Evolutionary conservation across 148 eudicot genomes (phyloP).

Genomic region (Amaranthus palmeri): DNA sequence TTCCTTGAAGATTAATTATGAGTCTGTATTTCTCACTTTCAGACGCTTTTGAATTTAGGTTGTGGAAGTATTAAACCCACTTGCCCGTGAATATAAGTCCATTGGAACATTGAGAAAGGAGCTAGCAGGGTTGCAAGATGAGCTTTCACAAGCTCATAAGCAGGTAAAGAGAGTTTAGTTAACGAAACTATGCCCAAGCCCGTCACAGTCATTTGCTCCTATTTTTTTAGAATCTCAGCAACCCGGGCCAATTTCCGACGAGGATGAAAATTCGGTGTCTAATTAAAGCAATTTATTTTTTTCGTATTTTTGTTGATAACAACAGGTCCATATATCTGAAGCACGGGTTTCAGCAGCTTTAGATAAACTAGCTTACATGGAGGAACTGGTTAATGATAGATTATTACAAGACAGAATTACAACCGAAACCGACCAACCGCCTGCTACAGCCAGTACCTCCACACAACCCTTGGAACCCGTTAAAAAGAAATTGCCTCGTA

Average conservation of each 20-base stretch:
- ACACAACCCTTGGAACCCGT: constrained; percentile 29
- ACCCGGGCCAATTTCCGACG: neutral
- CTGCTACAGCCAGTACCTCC: constrained; percentile 57
- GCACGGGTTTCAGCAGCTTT: constrained; percentile 76
- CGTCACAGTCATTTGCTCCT: neutral
- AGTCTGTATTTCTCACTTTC: constrained; percentile 24
- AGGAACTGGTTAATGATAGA: constrained; percentile 76
- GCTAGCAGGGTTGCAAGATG: constrained; percentile 78
- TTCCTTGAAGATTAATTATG: neutral
- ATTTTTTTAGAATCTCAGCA: neutral
- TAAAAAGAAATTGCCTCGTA: constrained; percentile 44
- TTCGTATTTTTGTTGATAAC: constrained; percentile 5
- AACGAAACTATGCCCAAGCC: neutral
- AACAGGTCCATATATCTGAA: constrained; percentile 94
- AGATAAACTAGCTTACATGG: constrained; percentile 94
- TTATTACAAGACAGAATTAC: constrained; percentile 62
- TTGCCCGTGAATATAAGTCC: constrained; percentile 89
- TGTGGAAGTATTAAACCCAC: constrained; percentile 88
- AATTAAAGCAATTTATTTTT: constrained; percentile 6
- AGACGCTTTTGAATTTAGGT: constrained; percentile 42
- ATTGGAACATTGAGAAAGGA: constrained; percentile 82
- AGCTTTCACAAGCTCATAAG: constrained; percentile 78
- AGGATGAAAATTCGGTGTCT: neutral
- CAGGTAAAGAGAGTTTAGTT: constrained; percentile 41
- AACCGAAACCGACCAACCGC: constrained; percentile 28